A percentile compares a stretch with the other conserved stretches of the same genome.
These are phyloP conservation scores for Xylaria sp. DNA, from an alignment of 2,329 filamentous ascomycete species.

Conservation along the genomic window DNA sequence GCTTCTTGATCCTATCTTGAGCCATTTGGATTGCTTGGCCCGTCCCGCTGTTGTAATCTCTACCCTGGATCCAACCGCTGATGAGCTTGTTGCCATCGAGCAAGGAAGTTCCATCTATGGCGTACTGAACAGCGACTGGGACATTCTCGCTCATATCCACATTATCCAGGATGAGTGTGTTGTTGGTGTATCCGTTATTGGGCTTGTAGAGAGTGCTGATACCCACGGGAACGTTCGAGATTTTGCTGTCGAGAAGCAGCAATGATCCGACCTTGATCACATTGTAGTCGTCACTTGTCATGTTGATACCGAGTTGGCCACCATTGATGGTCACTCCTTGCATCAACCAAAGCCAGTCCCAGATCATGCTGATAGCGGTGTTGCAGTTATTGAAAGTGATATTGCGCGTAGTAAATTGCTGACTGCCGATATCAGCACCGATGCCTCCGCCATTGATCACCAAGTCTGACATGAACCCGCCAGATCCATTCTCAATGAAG, in stretches of 20 bases:
- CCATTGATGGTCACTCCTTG: constrained; percentile 71
- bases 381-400: constrained; percentile 75
- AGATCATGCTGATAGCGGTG: constrained; percentile 83
- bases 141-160: constrained; percentile 72
- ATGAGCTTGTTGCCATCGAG: constrained; percentile 67
- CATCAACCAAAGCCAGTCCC: constrained; percentile 85
- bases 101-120: constrained; percentile 52
- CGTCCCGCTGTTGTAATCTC: constrained; percentile 53
- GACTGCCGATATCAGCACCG: constrained; percentile 75
- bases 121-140: constrained; percentile 58
- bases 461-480: constrained; percentile 77
- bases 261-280: constrained; percentile 79
- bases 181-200: constrained; percentile 61
- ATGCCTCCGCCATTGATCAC: constrained; percentile 76
- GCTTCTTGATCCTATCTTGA: constrained; percentile 55
- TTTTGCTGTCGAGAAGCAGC: constrained; percentile 72
- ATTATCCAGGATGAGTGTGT: constrained; percentile 81
- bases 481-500: constrained; percentile 81
- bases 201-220: constrained; percentile 69
- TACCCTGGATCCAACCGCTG: constrained; percentile 72
- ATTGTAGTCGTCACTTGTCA: constrained; percentile 59
- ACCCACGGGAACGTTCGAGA: constrained; percentile 70
- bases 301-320: constrained; percentile 71
- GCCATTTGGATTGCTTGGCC: constrained; percentile 55
- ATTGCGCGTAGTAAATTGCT: constrained; percentile 84